Base-by-base conservation (phyloP, 1,284 basidiomycete species). In the Puccinia coronata region DNA sequence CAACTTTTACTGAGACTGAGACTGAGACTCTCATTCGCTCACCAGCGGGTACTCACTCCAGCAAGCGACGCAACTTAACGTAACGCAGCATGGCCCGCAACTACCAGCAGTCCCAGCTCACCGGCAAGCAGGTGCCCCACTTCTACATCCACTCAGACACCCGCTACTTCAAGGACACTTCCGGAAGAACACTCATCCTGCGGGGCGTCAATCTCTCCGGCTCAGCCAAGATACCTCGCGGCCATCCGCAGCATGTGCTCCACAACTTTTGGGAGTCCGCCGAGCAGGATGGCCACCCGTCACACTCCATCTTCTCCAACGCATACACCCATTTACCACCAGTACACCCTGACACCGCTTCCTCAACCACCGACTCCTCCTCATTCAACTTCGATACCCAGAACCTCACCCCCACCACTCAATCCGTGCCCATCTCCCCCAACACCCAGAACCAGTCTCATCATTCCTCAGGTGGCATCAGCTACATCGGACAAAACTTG, bases 171-270 rank as follows among this genome's bases (percentile, higher is more conserved):
- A 91, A 94, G 84, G 95, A 98, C 87, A 90, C 89, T 71, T 87
- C 89, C 75, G 95, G 95, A 14, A 91, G 96, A 61, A 92, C 92
- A 0, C 87, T 98, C 28, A 88, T 98, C 36, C 88, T 99, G 0
- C 91, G 96, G 59, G 96, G 96, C 51, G 92, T 98, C 81, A 98
- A 99, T 86, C 90, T 98, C 77, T 93, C 93, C 9, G 95, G 94
- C 2, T 91, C 92, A 0, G 90, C 91, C 74, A 98, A 99, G 86
- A 91, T 91, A 0, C 95, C 96, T 0, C 86, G 91, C 0, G 90
- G 88, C 57, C 89, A 90, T 81, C 93, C 91, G 0, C 92, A 92
- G 0, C 89, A 90, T 73, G 84, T 89, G 25, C 88, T 91, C 0
- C 89, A 95, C 0, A 91, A 89, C n/a, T 96, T 98, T 86, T 98